Evolutionary conservation across 352 stramenopile genomes (phyloP), one percentile per base, ranked within the genome.

Genomic region (Blastocystis sp.): DNA sequence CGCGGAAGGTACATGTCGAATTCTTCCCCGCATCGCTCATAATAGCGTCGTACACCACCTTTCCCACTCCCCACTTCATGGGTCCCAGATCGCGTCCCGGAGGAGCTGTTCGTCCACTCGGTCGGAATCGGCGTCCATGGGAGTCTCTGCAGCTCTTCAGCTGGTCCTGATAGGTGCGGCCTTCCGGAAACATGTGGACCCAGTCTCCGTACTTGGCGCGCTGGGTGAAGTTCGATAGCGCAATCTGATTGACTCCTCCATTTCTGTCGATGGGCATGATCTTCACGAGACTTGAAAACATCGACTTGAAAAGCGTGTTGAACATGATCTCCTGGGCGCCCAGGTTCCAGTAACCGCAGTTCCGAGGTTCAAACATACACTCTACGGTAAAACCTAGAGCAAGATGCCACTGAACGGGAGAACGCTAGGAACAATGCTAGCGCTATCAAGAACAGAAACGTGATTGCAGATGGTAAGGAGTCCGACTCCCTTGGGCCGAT

Each of bases 111-210:
- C 92, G 90, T 4, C 91, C 91, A 40, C 91, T 76, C 36, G 54
- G 21, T 18, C 91, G 14, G 93, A 88, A n/a, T 88, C 91, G 93
- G 46, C 34, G 42, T 0, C 51, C 78, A 4, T 59, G 27, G 0
- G 64, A 18, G 6, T 87, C 64, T 2, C 49, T 44, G 44, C 56
- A 87, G 40, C 24, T 69, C 79, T 56, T 75, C 24, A 87, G 59
- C 32, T 71, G 57, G 40, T 86, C 76, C 42, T 78, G 78, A 69
- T 87, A 87, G 18, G 78, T 84, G 7, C 44, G 92, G 71, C 92
- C 92, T 88, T 94, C 92, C 0, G 92, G 92, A 72, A 94, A 94
- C 75, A 94, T 91, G 87, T 94, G 92, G 2, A 94, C 90, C 92
- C 92, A 94, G 21, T 90, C 77, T 16, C 92, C 92, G 9, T 90